A percentile compares a stretch with the other conserved stretches of the same genome.
Conservation (phyloP, 176 grass and related monocot species). For the Cenchrus purpureus region DNA sequence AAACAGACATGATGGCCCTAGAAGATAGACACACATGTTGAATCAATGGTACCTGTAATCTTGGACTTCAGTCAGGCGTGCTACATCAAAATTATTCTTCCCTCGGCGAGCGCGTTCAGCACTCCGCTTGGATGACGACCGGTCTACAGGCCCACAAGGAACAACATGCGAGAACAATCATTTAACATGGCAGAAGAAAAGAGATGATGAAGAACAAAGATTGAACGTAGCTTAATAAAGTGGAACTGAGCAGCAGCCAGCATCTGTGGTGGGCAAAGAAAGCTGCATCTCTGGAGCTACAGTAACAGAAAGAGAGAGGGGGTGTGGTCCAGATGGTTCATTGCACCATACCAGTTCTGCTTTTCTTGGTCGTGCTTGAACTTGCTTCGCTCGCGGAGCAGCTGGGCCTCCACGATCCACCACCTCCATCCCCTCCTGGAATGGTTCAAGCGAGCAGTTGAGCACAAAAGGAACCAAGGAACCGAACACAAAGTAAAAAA, state of each 20-base stretch:
- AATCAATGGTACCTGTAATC: constrained; percentile 67
- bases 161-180: constrained; percentile 38
- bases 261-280: constrained; percentile 41
- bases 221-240: constrained; percentile 52
- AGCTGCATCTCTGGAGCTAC: constrained; percentile 37
- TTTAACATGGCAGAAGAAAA: constrained; percentile 32
- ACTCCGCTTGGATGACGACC: background rate
- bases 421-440: constrained; percentile 39
- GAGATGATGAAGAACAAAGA: constrained; percentile 44
- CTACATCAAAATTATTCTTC: constrained; percentile 65
- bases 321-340: constrained; percentile 24
- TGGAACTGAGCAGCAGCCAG: constrained; percentile 34
- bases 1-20: constrained; percentile 18
- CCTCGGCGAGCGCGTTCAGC: constrained; percentile 50
- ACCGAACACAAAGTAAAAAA: constrained; percentile 42
- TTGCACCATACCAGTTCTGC: constrained; percentile 64
- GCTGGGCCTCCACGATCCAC: constrained; percentile 65
- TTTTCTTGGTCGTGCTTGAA: constrained; percentile 70
- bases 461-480: constrained; percentile 33
- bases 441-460: constrained; percentile 37
- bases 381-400: constrained; percentile 65
- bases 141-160: constrained; percentile 42
- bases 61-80: constrained; percentile 77
- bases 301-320: background rate
- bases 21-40: constrained; percentile 34